Conservation (phyloP, 306 rosid genomes). For the Rosa rugosa region DNA sequence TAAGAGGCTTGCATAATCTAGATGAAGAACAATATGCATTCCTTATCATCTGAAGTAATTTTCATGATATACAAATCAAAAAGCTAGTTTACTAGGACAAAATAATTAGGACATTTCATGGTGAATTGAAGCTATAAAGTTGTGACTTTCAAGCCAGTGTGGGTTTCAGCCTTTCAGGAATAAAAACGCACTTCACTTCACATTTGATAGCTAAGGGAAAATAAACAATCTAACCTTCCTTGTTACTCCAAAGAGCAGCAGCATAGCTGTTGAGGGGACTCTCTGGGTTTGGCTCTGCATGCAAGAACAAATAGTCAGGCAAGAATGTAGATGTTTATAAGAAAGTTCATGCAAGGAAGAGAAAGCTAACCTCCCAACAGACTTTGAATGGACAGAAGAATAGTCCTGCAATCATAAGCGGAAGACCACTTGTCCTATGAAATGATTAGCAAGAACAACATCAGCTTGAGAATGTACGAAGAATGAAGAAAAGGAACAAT, state of each 20-base stretch:
- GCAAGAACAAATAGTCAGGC: slow-evolving; percentile 38
- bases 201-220: not conserved
- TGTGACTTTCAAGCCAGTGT: not conserved
- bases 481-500: not conserved
- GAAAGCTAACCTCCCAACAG: slow-evolving; percentile 77
- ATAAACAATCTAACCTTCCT: slow-evolving; percentile 57
- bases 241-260: slow-evolving; percentile 79
- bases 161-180: not conserved
- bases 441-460: slow-evolving; percentile 17
- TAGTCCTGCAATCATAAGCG: slow-evolving; percentile 95
- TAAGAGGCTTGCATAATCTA: not conserved
- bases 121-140: not conserved
- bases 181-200: not conserved
- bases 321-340: slow-evolving; percentile 6
- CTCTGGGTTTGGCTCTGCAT: slow-evolving; percentile 88
- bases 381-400: slow-evolving; percentile 91
- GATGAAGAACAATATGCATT: not conserved
- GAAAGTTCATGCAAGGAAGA: slow-evolving; percentile 18
- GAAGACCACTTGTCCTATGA: slow-evolving; percentile 97
- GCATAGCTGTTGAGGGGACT: slow-evolving; percentile 94
- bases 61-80: not conserved
- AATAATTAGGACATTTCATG: not conserved
- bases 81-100: not conserved
- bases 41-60: not conserved
- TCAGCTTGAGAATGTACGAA: slow-evolving; percentile 16